phyloP scores from a whole-genome alignment of 2,329 filamentous ascomycete genomes.

The Chaetomiaceae sp. region DNA sequence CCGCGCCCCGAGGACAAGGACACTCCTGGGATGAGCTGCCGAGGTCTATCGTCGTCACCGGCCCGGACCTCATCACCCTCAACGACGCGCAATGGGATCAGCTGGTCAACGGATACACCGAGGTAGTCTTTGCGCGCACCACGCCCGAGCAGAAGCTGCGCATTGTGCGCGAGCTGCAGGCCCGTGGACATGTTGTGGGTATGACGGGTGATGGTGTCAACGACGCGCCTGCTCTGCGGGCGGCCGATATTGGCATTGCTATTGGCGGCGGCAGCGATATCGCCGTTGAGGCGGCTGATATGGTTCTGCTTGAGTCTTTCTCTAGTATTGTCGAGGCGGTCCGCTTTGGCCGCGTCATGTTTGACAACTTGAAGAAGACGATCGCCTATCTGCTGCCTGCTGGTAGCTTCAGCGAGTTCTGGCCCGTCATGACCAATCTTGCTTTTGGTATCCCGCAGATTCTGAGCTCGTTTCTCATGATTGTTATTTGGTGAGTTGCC shows the following conservation, averaged over 20 bases:
- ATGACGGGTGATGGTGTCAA: constrained; percentile 89
- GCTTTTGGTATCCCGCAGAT: constrained; percentile 69
- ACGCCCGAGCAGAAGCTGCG: constrained; percentile 75
- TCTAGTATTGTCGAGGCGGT: constrained; percentile 68
- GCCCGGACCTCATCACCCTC: constrained; percentile 60
- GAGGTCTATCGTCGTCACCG: constrained; percentile 58
- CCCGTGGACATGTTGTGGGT: constrained; percentile 60
- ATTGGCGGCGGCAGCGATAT: constrained; percentile 62
- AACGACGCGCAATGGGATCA: constrained; percentile 65
- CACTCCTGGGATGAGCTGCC: constrained; percentile 26
- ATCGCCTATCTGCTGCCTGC: constrained; percentile 71
- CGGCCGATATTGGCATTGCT: constrained; percentile 72
- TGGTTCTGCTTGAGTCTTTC: constrained; percentile 75
- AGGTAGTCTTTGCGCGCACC: constrained; percentile 72
- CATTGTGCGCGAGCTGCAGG: constrained; percentile 71
- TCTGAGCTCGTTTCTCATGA: constrained; percentile 69
- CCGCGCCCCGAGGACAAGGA: constrained; percentile 17
- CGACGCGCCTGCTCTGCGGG: constrained; percentile 74
- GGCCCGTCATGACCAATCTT: constrained; percentile 70
- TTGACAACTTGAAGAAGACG: constrained; percentile 74
- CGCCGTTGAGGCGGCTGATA: constrained; percentile 74
- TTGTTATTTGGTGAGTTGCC: constrained; percentile 46
- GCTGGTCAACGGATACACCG: constrained; percentile 56
- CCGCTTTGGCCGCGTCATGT: constrained; percentile 68
- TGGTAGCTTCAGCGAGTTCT: constrained; percentile 69